Evolutionary conservation across 2,329 filamentous ascomycete species (phyloP).

Genomic region (Epicoccum nigrum): DNA sequence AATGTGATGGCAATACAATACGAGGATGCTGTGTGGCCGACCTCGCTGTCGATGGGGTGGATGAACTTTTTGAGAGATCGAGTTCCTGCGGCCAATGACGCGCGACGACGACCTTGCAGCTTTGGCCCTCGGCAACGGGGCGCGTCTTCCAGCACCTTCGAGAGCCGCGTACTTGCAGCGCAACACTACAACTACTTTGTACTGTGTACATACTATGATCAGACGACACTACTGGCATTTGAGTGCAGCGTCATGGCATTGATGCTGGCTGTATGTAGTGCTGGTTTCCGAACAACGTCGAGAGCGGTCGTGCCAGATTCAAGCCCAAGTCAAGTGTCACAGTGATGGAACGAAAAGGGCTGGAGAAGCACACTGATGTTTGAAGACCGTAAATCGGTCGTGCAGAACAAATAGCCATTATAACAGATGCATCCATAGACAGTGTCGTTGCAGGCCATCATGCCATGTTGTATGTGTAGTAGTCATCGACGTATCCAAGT

Average conservation of each 20-base stretch:
- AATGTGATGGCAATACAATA: constrained; percentile 22
- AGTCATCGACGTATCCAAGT: constrained; percentile 11
- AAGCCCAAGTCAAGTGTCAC: constrained; percentile 2
- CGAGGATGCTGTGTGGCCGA: constrained; percentile 1
- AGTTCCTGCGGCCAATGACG: constrained; percentile 20
- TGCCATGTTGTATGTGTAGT: constrained; percentile 10
- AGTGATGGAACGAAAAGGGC: neutral
- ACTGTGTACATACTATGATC: no score
- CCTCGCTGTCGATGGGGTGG: constrained; percentile 14
- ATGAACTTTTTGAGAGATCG: constrained; percentile 15
- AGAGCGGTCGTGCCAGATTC: neutral
- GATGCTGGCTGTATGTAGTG: neutral
- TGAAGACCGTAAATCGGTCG: neutral
- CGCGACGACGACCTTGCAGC: constrained; percentile 20
- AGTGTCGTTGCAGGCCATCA: constrained; percentile 7
- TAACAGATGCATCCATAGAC: neutral
- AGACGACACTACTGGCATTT: neutral
- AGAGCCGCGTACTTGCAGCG: constrained; percentile 8
- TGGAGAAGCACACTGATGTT: neutral
- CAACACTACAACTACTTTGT: no score
- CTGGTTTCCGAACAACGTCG: neutral
- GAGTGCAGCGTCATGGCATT: neutral
- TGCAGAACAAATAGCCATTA: constrained; percentile 10
- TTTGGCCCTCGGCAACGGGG: constrained; percentile 23
- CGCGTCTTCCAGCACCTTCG: constrained; percentile 36